Evolutionary conservation across 768 basidiomycete genomes (phyloP).

Genomic region (Daedalea quercina): DNA sequence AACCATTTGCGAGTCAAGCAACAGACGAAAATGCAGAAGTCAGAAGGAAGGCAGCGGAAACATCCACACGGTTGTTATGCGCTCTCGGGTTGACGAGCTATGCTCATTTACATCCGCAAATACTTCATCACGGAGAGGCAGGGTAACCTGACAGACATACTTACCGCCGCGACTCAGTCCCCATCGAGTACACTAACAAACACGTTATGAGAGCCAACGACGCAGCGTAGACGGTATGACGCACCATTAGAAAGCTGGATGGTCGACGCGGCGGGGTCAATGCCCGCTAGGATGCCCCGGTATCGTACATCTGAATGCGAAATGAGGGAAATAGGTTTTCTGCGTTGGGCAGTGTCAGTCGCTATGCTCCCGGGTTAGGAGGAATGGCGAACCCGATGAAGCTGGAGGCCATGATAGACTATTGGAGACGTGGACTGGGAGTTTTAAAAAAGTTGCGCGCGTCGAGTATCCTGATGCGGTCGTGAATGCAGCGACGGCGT

Average conservation of each 20-base stretch:
- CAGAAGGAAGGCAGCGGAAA: slow-evolving; percentile 65
- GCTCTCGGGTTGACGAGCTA: slow-evolving; percentile 33
- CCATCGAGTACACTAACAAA: slow-evolving; percentile 71
- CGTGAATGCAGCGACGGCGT: background rate
- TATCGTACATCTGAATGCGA: slow-evolving; percentile 90
- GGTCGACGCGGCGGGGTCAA: slow-evolving; percentile 79
- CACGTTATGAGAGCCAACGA: background rate
- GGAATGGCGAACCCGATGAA: slow-evolving; percentile 57
- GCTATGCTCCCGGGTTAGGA: background rate
- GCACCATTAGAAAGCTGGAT: slow-evolving; percentile 84
- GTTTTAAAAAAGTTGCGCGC: slow-evolving; percentile 5
- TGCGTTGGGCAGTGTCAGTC: slow-evolving; percentile 25
- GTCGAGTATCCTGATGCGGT: background rate
- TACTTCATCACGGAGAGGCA: slow-evolving; percentile 26
- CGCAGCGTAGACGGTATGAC: slow-evolving; percentile 8
- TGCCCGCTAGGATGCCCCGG: slow-evolving; percentile 80
- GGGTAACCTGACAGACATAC: slow-evolving; percentile 15
- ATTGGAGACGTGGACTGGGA: background rate
- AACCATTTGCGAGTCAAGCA: slow-evolving; percentile 12
- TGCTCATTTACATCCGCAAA: slow-evolving; percentile 35
- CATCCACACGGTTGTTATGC: slow-evolving; percentile 46
- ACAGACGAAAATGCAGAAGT: slow-evolving; percentile 16
- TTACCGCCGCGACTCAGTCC: slow-evolving; percentile 78
- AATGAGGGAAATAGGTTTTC: slow-evolving; percentile 85
- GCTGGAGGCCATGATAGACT: slow-evolving; percentile 56